phyloP scores from a whole-genome alignment of 768 basidiomycete genomes.

The Fomitopsis pulvina region DNA sequence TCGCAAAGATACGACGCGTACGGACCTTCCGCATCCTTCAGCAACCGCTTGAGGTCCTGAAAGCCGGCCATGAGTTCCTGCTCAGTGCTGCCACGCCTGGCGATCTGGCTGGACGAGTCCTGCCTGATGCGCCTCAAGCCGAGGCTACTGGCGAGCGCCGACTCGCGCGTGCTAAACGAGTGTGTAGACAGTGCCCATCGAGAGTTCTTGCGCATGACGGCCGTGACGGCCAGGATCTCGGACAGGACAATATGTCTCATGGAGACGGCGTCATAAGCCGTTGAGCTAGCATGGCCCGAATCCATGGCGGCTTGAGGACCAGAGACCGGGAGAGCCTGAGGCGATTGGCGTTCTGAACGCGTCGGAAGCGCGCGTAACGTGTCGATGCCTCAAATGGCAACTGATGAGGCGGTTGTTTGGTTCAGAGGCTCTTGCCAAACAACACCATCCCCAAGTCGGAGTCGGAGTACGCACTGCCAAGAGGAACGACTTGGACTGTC shows the following conservation, averaged over 20 bases:
- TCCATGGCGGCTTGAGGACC: constrained; percentile 3
- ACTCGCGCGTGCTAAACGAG: constrained; percentile 52
- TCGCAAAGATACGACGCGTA: constrained; percentile 1
- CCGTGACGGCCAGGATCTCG: constrained; percentile 88
- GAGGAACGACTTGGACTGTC: no score
- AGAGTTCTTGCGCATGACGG: constrained; percentile 95
- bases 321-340: neutral
- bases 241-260: constrained; percentile 77
- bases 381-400: neutral
- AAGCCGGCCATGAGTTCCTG: constrained; percentile 88
- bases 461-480: no score
- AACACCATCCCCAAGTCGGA: constrained; percentile 6
- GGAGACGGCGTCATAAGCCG: constrained; percentile 30
- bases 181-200: constrained; percentile 83
- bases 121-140: constrained; percentile 62
- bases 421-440: constrained; percentile 21
- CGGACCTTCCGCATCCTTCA: constrained; percentile 65
- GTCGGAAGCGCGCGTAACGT: neutral
- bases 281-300: neutral
- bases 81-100: constrained; percentile 56
- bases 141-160: constrained; percentile 65
- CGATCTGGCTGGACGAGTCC: constrained; percentile 32
- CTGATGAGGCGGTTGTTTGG: constrained; percentile 17
- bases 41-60: constrained; percentile 69
- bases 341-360: neutral